Evolutionary conservation across 306 rosid genomes (phyloP), one percentile per base, ranked within the genome.

Genomic region (Prunus davidiana): DNA sequence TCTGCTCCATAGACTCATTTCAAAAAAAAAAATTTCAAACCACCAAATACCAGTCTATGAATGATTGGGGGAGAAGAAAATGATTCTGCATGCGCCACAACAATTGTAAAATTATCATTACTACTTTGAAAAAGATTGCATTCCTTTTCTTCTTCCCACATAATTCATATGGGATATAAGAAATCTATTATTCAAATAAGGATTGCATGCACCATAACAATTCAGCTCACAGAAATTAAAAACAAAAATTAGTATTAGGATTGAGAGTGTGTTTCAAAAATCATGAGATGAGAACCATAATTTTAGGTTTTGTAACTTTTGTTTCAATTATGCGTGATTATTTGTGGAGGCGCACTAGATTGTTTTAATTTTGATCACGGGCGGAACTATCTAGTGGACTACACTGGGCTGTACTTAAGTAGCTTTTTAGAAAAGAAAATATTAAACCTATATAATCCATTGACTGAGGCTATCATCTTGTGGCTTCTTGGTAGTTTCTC

Each of bases 301-400:
- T 34, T 34, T 34, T 34, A 34, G 38, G 41, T 5, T 34, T 34
- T 34, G 41, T 34, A 34, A 34, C 0, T 32, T 32, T 32, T 32
- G 38, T 32, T 0, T 1, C 6, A 0, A 32, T 32, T 0, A 0
- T 32, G 7, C 1, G 7, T 32, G 38, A 32, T 32, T 1, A 1
- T 32, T 32, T 0, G 32, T 30, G 1, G 5, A 30, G 32, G 1
- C 1, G 4, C 32, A 30, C 5, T 4, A 30, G 1, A 30, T 30
- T 24, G 25, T 24, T 24, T 24, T 24, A 24, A 24, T 24, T 0
- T 24, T 24, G 25, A 24, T 24, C 25, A 24, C 25, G 0, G 0
- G 3, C 0, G 28, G 3, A 28, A 28, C 30, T 28, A 28, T 0
- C 3, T 28, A 28, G 3, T 28, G 3, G 5, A 30, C 32, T 30